Conservation (phyloP, 2,329 filamentous ascomycete genomes). For the Penicillium sp. region DNA sequence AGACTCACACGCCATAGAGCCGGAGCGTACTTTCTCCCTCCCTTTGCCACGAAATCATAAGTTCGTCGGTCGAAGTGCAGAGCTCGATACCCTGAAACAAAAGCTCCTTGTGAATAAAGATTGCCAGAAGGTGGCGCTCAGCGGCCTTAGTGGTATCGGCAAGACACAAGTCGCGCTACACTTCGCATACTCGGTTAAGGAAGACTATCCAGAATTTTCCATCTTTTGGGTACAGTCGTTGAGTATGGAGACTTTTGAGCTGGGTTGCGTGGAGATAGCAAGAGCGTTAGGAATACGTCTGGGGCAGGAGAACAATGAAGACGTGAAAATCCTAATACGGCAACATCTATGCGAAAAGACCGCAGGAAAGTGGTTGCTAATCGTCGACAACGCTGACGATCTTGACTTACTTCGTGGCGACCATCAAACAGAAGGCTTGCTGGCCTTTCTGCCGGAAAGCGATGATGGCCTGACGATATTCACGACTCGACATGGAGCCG, state of each 20-base stretch:
- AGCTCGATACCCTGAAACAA: neutral
- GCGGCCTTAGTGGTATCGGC: conserved; percentile 5
- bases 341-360: conserved; percentile 13
- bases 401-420: conserved; percentile 20
- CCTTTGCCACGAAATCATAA: neutral
- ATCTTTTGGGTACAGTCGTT: conserved; percentile 3
- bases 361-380: conserved; percentile 29
- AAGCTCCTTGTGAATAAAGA: neutral
- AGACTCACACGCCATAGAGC: neutral
- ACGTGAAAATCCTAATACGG: conserved; percentile 13
- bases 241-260: conserved; percentile 3
- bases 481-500: conserved; percentile 30
- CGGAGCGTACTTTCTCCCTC: neutral
- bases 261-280: neutral
- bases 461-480: conserved; percentile 30
- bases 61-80: neutral
- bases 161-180: conserved; percentile 7
- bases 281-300: neutral
- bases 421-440: conserved; percentile 5
- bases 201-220: neutral
- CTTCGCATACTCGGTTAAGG: neutral
- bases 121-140: neutral
- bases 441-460: conserved; percentile 23
- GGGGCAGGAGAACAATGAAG: neutral
- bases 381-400: conserved; percentile 36